These are phyloP conservation scores for Penicillium sp. DNA, from an alignment of 2,329 filamentous ascomycete genomes.

Conservation along the genomic window DNA sequence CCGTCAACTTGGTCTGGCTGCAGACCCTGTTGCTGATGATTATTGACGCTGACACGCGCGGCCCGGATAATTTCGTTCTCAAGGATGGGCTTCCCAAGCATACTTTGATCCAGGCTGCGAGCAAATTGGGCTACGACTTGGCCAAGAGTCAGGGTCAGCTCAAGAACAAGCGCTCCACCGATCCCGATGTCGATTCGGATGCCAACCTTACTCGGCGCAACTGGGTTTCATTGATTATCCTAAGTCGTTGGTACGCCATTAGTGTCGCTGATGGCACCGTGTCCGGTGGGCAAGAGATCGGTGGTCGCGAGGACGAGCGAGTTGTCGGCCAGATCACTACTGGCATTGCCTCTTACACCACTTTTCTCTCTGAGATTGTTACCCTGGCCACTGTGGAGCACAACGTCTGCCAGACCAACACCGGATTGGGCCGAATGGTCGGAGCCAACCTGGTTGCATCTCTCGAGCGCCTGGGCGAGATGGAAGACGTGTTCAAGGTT, in stretches of 20 bases:
- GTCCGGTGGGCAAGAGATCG: conserved; percentile 36
- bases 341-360: conserved; percentile 38
- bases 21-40: conserved; percentile 41
- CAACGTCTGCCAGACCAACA: conserved; percentile 35
- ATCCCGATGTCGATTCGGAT: conserved; percentile 39
- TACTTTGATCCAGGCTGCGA: conserved; percentile 37
- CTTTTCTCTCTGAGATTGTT: conserved; percentile 35
- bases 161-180: conserved; percentile 31
- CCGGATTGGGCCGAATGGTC: conserved; percentile 34
- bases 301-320: conserved; percentile 36
- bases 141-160: conserved; percentile 38
- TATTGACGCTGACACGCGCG: conserved; percentile 40
- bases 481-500: conserved; percentile 32
- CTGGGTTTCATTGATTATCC: conserved; percentile 38
- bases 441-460: conserved; percentile 34
- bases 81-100: conserved; percentile 41
- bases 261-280: conserved; percentile 39
- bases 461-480: conserved; percentile 36
- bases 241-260: conserved; percentile 41
- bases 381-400: conserved; percentile 32
- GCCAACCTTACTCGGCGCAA: conserved; percentile 38
- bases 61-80: conserved; percentile 39
- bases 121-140: conserved; percentile 36
- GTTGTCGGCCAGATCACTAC: conserved; percentile 34
- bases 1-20: conserved; percentile 40